Evolutionary conservation across 2,329 filamentous ascomycete genomes (phyloP).

Genomic region (Pseudocercospora crystallina): DNA sequence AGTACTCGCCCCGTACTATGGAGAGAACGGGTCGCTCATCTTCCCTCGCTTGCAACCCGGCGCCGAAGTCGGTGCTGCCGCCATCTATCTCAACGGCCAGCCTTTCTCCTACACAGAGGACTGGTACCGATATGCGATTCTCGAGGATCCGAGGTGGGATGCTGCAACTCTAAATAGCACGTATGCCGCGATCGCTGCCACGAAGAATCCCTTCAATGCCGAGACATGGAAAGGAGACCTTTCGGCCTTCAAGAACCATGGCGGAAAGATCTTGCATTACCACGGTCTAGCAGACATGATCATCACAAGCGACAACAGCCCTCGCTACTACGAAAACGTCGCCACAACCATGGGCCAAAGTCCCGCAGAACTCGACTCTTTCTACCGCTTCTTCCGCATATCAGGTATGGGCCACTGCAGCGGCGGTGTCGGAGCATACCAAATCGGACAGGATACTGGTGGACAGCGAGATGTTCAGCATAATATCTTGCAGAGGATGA

Average conservation of each 20-base stretch:
- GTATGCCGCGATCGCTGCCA: slow-evolving; percentile 39
- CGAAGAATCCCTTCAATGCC: slow-evolving; percentile 39
- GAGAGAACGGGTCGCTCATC: slow-evolving; percentile 44
- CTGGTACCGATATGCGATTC: slow-evolving; percentile 52
- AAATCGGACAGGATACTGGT: slow-evolving; percentile 38
- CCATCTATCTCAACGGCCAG: slow-evolving; percentile 38
- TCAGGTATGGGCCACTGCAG: slow-evolving; percentile 53
- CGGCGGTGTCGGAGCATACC: slow-evolving; percentile 46
- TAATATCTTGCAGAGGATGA: slow-evolving; percentile 50
- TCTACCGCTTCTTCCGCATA: slow-evolving; percentile 55
- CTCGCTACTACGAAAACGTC: slow-evolving; percentile 49
- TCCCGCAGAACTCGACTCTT: slow-evolving; percentile 48
- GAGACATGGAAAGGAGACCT: slow-evolving; percentile 46
- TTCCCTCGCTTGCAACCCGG: slow-evolving; percentile 53
- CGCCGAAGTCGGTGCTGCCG: slow-evolving; percentile 39
- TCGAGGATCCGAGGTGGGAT: slow-evolving; percentile 46
- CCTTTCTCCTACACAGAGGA: slow-evolving; percentile 46
- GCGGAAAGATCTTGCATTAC: slow-evolving; percentile 50
- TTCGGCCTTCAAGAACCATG: slow-evolving; percentile 38
- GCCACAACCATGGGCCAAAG: slow-evolving; percentile 48
- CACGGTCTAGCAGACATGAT: slow-evolving; percentile 39
- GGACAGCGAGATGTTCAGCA: slow-evolving; percentile 31
- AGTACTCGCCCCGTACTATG: slow-evolving; percentile 42
- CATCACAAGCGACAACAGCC: slow-evolving; percentile 46
- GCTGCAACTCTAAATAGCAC: slow-evolving; percentile 35